These are phyloP conservation scores for Leccinum longicurvipes DNA, from an alignment of 768 basidiomycete species.

Conservation along the genomic window DNA sequence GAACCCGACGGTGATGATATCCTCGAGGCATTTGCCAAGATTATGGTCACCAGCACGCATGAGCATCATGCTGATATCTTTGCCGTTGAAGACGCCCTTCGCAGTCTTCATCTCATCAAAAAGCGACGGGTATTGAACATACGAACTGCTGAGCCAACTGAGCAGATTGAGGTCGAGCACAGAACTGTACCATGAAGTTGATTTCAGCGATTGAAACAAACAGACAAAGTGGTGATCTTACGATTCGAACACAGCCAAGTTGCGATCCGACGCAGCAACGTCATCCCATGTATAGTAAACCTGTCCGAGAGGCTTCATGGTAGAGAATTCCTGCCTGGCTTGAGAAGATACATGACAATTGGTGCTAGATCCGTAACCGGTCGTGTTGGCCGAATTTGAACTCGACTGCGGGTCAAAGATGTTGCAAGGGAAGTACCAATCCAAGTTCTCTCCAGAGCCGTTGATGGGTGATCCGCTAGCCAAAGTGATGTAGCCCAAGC, in stretches of 20 bases:
- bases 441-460: slow-evolving; percentile 54
- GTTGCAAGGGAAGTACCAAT: slow-evolving; percentile 99
- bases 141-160: slow-evolving; percentile 74
- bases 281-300: slow-evolving; percentile 95
- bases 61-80: slow-evolving; percentile 86
- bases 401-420: slow-evolving; percentile 71
- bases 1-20: slow-evolving; percentile 85
- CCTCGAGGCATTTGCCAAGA: slow-evolving; percentile 79
- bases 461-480: slow-evolving; percentile 70
- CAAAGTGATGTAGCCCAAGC: slow-evolving; percentile 71
- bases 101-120: slow-evolving; percentile 74
- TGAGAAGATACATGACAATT: slow-evolving; percentile 68
- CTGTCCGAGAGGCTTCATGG: slow-evolving; percentile 63
- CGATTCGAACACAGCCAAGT: slow-evolving; percentile 94
- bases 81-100: slow-evolving; percentile 72
- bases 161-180: slow-evolving; percentile 90
- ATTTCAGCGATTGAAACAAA: background rate
- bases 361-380: slow-evolving; percentile 58
- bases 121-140: slow-evolving; percentile 79
- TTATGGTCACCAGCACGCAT: slow-evolving; percentile 65
- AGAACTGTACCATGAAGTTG: slow-evolving; percentile 41
- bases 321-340: slow-evolving; percentile 52
- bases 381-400: slow-evolving; percentile 50
- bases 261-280: slow-evolving; percentile 61
- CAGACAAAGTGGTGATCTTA: slow-evolving; percentile 41